Conservation (phyloP, 352 stramenopile species). For the Halophytophthora polymorphica region DNA sequence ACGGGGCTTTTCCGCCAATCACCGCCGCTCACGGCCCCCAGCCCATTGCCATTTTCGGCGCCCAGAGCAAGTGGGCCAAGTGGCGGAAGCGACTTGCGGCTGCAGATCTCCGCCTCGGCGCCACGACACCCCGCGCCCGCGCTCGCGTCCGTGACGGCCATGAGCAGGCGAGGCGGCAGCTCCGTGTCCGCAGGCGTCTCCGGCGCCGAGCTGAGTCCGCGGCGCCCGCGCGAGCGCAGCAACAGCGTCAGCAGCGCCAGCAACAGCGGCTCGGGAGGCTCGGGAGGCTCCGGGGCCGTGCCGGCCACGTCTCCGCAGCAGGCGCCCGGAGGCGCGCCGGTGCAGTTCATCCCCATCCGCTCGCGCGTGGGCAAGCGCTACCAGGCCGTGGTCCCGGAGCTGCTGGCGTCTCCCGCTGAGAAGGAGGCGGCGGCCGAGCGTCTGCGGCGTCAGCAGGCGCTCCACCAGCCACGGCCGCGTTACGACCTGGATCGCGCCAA, state of each 20-base stretch:
- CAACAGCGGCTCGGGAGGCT: constrained; percentile 2
- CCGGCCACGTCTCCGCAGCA: background rate
- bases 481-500: constrained; percentile 52
- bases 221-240: constrained; percentile 22
- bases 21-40: no score
- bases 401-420: constrained; percentile 23
- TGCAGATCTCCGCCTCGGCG: background rate
- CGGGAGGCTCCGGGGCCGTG: constrained; percentile 1
- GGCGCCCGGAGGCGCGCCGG: background rate
- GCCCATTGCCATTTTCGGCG: background rate
- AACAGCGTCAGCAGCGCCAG: constrained; percentile 20
- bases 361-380: constrained; percentile 80
- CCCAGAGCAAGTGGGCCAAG: background rate
- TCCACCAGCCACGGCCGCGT: constrained; percentile 27
- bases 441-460: constrained; percentile 24
- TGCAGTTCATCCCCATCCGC: constrained; percentile 67
- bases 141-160: constrained; percentile 2
- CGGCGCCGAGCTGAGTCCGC: constrained; percentile 1
- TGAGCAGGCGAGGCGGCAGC: constrained; percentile 23
- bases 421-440: constrained; percentile 16
- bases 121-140: no score
- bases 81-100: background rate
- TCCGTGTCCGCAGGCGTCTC: no score
- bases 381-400: constrained; percentile 66
- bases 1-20: background rate